Evolutionary conservation across 2,329 filamentous ascomycete species (phyloP), one percentile per base, ranked within the genome.

Genomic region (Neofusicoccum cordaticola): DNA sequence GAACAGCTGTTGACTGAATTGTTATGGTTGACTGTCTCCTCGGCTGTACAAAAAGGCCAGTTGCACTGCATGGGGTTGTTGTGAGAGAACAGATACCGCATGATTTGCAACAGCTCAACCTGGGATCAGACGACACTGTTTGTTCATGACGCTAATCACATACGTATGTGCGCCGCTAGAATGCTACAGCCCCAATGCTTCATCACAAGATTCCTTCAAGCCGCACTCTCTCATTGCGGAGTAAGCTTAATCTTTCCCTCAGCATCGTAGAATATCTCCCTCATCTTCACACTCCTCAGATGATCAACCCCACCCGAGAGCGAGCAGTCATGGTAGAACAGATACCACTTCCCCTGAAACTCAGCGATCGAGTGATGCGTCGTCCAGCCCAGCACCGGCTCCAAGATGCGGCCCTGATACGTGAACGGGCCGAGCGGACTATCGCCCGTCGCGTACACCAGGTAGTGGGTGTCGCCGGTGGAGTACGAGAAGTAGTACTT

Each of bases 311-410:
- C 89, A 15, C 83, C 81, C 62, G 87, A 90, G 64, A 92, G 74
- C 72, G 86, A 85, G 66, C 87, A 87, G 78, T 93, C 90, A 73
- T 93, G 90, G 74, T 92, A 87, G 74, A 93, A 93, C 64, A 93
- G 74, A 76, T 86, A 93, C 86, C 90, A 92, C 68, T 83, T 85
- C 3, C 84, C 88, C 76, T 86, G 74, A 72, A 90, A 91, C 80
- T 92, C 89, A 9, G 89, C 88, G 69, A 93, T 89, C 2, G 87
- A 90, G 75, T 93, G 90, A 77, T 93, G 90, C 63, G 90, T 93
- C 48, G 90, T 93, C 90, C 90, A 93, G 1, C 90, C 90, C 31
- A 90, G 75, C 4, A 93, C 90, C 0, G 90, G 90, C 80, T 92
- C 89, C 56, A 93, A 75, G 63, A 93, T 89, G 52, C 86, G 79